Evolutionary conservation across 176 grass and related monocot species (phyloP).

Genomic region (Musa beccarii): DNA sequence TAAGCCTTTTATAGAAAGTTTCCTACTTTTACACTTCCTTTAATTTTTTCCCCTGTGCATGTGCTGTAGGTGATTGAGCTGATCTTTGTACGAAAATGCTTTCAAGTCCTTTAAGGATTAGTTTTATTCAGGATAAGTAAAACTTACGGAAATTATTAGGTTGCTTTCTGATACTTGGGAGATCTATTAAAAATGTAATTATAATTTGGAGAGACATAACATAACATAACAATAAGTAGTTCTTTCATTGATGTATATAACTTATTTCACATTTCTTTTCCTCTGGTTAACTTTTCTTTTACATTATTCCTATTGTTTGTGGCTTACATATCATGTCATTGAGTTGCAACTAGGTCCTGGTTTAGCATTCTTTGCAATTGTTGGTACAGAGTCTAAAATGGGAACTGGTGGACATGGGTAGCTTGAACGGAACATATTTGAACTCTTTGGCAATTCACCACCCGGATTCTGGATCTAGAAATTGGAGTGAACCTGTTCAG

Average conservation of each 20-base stretch:
- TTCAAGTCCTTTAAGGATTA: no score
- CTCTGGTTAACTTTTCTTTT: background rate
- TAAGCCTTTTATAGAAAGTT: slow-evolving; percentile 22
- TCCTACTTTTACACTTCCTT: background rate
- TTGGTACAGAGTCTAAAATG: slow-evolving; percentile 58
- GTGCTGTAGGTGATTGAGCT: background rate
- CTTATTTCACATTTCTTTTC: background rate
- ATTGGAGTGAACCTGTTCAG: slow-evolving; percentile 44
- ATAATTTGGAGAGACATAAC: no score
- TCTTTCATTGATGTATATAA: background rate
- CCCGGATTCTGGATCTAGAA: slow-evolving; percentile 48
- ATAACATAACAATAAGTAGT: no score
- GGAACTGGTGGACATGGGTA: slow-evolving; percentile 84
- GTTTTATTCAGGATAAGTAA: no score
- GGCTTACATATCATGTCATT: background rate
- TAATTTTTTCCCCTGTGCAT: slow-evolving; percentile 8
- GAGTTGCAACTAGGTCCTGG: background rate
- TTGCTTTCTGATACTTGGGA: no score
- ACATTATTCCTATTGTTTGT: background rate
- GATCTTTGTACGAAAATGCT: background rate
- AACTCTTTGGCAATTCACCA: slow-evolving; percentile 54
- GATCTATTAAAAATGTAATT: no score
- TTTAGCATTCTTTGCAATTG: background rate
- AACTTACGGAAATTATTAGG: no score
- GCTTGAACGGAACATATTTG: slow-evolving; percentile 83